phyloP scores from a whole-genome alignment of 2,329 filamentous ascomycete genomes.

The Alternaria panax region DNA sequence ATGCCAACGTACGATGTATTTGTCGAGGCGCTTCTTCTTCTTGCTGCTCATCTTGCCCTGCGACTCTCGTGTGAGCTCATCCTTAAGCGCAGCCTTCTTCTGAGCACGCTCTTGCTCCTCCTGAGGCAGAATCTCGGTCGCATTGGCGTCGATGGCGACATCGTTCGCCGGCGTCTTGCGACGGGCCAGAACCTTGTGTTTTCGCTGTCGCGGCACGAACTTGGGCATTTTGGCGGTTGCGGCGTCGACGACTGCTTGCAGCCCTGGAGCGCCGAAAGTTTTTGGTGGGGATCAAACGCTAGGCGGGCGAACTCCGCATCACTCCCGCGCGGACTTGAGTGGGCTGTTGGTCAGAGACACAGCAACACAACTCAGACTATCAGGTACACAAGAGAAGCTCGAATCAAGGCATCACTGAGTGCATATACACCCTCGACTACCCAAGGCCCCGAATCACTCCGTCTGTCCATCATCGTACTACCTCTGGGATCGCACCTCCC shows the following conservation, averaged over 20 bases:
- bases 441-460: neutral
- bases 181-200: slow-evolving; percentile 70
- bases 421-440: neutral
- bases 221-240: slow-evolving; percentile 44
- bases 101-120: slow-evolving; percentile 63
- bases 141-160: slow-evolving; percentile 62
- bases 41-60: slow-evolving; percentile 67
- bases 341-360: neutral
- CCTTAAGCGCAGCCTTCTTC: slow-evolving; percentile 60
- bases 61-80: slow-evolving; percentile 61
- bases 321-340: slow-evolving; percentile 21
- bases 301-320: slow-evolving; percentile 24
- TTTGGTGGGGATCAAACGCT: slow-evolving; percentile 43
- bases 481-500: neutral
- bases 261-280: slow-evolving; percentile 44
- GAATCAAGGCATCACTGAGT: neutral
- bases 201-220: slow-evolving; percentile 63
- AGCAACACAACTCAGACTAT: neutral
- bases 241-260: slow-evolving; percentile 15
- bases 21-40: slow-evolving; percentile 72
- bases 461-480: neutral
- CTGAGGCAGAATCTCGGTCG: slow-evolving; percentile 54
- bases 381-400: neutral
- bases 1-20: slow-evolving; percentile 65
- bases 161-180: slow-evolving; percentile 56